A percentile compares a stretch with the other conserved stretches of the same genome.
Conservation (phyloP, 2,329 filamentous ascomycete species). For the Xylariaceae sp. region DNA sequence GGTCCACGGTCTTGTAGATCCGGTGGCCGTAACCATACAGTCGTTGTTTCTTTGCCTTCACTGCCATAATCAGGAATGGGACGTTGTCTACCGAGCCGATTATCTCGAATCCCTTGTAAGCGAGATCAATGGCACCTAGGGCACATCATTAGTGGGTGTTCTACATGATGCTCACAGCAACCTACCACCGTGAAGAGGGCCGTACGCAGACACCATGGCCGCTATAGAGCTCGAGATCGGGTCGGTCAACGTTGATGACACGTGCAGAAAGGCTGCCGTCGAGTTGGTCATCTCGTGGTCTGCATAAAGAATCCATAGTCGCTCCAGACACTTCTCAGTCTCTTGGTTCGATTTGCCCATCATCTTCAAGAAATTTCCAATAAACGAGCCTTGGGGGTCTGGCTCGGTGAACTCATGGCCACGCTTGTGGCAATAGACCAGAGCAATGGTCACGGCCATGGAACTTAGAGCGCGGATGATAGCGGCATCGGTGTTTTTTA, state of each 20-base stretch:
- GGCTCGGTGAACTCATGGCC: conserved; percentile 38
- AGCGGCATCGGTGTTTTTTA: conserved; percentile 38
- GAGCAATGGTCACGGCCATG: conserved; percentile 39
- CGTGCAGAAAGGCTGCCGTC: conserved; percentile 49
- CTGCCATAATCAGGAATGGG: too few relatives aligned
- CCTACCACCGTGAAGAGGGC: conserved; percentile 42
- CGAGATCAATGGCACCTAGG: too few relatives aligned
- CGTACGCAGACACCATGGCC: conserved; percentile 45
- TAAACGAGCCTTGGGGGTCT: conserved; percentile 37
- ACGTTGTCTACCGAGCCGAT: too few relatives aligned
- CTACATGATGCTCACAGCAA: too few relatives aligned
- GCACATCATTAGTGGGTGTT: too few relatives aligned
- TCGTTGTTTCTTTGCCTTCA: too few relatives aligned
- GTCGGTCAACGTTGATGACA: conserved; percentile 51
- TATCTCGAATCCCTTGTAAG: too few relatives aligned
- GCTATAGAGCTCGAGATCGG: conserved; percentile 47
- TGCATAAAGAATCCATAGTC: conserved; percentile 48
- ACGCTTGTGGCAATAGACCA: conserved; percentile 44
- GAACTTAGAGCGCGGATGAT: conserved; percentile 42
- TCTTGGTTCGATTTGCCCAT: conserved; percentile 40
- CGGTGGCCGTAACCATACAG: too few relatives aligned
- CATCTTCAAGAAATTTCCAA: conserved; percentile 52
- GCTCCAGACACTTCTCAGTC: conserved; percentile 34
- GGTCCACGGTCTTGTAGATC: too few relatives aligned
- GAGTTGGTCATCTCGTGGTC: conserved; percentile 55